phyloP scores from a whole-genome alignment of 371 early-diverging fungal species.

The Mucor racemosus region DNA sequence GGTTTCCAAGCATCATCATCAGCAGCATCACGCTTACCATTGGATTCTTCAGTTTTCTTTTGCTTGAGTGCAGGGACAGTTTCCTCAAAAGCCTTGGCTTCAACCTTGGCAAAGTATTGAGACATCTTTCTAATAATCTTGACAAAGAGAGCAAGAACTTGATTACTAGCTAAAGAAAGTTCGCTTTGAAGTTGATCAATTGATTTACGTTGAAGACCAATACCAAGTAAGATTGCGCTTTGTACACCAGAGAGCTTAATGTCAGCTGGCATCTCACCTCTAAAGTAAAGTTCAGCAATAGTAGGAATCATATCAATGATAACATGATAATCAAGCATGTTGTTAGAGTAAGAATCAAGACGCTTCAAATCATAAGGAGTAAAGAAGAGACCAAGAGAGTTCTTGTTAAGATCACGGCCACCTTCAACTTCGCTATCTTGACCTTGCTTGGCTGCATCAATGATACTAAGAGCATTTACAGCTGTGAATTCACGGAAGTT shows the following conservation, averaged over 20 bases:
- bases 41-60: conserved; percentile 26
- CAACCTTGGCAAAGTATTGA: conserved; percentile 64
- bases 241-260: conserved; percentile 88
- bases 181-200: conserved; percentile 88
- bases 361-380: conserved; percentile 93
- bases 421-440: conserved; percentile 31
- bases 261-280: conserved; percentile 56
- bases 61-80: conserved; percentile 31
- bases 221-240: conserved; percentile 81
- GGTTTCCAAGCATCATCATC: conserved; percentile 92
- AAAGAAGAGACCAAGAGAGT: conserved; percentile 67
- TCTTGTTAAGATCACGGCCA: conserved; percentile 44
- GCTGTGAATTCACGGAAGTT: conserved; percentile 87
- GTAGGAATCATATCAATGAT: conserved; percentile 91
- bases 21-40: conserved; percentile 61
- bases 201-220: conserved; percentile 92
- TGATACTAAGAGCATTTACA: conserved; percentile 79
- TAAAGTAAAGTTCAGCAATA: conserved; percentile 82
- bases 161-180: conserved; percentile 80
- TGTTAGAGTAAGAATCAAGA: conserved; percentile 91
- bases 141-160: conserved; percentile 92
- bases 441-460: conserved; percentile 73
- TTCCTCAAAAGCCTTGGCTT: conserved; percentile 50
- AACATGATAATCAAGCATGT: conserved; percentile 96
- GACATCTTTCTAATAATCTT: conserved; percentile 86